A percentile compares a stretch with the other conserved stretches of the same genome.
These are phyloP conservation scores for Aspergillus ochraceoroseus DNA, from an alignment of 2,329 filamentous ascomycete genomes.

Conservation along the genomic window DNA sequence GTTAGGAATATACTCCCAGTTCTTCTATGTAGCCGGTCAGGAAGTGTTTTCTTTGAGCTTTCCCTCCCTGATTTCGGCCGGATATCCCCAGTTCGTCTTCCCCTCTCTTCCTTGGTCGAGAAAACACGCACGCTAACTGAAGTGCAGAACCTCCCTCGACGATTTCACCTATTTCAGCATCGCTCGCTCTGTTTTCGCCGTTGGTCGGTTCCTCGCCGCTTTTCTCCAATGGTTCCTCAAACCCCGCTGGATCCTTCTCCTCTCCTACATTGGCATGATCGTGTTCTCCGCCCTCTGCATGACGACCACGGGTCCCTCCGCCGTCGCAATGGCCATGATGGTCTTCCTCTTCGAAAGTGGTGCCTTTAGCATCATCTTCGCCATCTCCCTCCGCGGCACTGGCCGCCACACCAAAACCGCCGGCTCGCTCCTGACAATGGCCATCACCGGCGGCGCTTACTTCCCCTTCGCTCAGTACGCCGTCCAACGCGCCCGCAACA, in stretches of 20 bases:
- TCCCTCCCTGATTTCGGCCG: constrained; percentile 40
- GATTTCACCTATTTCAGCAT: constrained; percentile 49
- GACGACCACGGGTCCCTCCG: constrained; percentile 43
- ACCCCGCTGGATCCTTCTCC: constrained; percentile 54
- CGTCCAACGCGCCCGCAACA: constrained; percentile 37
- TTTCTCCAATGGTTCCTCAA: constrained; percentile 52
- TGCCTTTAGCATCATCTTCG: constrained; percentile 56
- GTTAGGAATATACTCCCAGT: constrained; percentile 52
- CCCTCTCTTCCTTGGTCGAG: not conserved
- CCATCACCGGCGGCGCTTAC: constrained; percentile 51
- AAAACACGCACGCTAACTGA: not conserved
- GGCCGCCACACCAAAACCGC: constrained; percentile 56
- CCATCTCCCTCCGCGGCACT: constrained; percentile 54
- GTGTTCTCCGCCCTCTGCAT: constrained; percentile 51
- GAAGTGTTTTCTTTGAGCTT: constrained; percentile 53
- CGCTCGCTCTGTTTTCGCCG: constrained; percentile 55
- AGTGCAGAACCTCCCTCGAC: constrained; percentile 20
- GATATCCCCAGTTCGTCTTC: constrained; percentile 31
- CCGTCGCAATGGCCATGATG: constrained; percentile 48
- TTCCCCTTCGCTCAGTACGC: constrained; percentile 54
- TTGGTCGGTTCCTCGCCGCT: constrained; percentile 55
- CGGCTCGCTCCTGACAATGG: constrained; percentile 50
- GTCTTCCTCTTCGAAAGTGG: constrained; percentile 59
- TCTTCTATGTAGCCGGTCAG: constrained; percentile 59
- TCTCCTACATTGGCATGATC: constrained; percentile 52